Evolutionary conservation across 2,329 filamentous ascomycete genomes (phyloP).

Genomic region (Bipolaris cookei): DNA sequence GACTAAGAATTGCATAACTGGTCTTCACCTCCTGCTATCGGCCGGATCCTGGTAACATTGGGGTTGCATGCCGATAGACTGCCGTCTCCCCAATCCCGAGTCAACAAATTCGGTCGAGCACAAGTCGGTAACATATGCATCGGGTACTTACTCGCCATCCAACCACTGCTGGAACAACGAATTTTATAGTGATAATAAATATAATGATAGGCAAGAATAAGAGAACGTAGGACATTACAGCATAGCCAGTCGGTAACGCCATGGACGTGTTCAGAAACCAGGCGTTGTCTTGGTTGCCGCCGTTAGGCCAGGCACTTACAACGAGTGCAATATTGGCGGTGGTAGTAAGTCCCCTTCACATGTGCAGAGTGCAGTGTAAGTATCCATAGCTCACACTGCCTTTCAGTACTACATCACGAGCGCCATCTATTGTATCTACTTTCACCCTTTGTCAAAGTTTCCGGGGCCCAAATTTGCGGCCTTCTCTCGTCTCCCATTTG

Average conservation of each 20-base stretch:
- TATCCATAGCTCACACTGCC: background rate
- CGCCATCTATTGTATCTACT: constrained; percentile 1
- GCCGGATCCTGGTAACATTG: background rate
- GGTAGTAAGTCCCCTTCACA: background rate
- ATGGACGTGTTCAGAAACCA: background rate
- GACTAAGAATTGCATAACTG: background rate
- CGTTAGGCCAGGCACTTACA: background rate
- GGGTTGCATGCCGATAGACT: background rate
- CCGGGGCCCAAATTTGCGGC: constrained; percentile 5
- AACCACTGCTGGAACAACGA: background rate
- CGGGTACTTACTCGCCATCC: background rate
- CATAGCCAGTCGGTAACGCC: background rate
- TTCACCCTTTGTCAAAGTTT: constrained; percentile 4
- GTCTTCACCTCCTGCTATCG: background rate
- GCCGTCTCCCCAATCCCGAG: background rate
- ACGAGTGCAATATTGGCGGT: background rate
- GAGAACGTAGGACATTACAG: background rate
- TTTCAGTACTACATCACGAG: constrained; percentile 2
- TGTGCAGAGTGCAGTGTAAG: background rate
- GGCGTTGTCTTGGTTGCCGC: background rate
- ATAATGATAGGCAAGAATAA: background rate
- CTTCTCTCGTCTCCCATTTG: constrained; percentile 11
- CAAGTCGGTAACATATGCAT: constrained; percentile 1
- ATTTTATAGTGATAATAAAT: background rate
- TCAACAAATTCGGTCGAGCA: background rate